Evolutionary conservation across 805 yeast genomes (phyloP).

Genomic region (Yarrowia porcina): DNA sequence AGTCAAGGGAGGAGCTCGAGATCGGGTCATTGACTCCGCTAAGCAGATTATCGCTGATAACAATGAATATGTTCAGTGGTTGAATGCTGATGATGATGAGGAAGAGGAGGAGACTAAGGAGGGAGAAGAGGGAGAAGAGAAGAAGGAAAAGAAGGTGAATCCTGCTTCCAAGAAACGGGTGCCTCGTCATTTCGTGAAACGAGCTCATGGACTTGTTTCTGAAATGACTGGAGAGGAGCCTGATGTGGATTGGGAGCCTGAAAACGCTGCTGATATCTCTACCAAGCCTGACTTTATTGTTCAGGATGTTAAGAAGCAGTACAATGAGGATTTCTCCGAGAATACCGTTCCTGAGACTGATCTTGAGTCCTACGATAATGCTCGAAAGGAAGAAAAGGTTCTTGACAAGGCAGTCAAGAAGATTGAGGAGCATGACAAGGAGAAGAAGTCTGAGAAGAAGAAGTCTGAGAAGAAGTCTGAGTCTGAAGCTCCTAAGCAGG

Average conservation of each 20-base stretch:
- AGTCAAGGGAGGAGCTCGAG: slow-evolving; percentile 67
- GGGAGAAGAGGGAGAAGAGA: slow-evolving; percentile 27
- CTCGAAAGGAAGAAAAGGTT: slow-evolving; percentile 22
- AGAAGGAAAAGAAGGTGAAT: slow-evolving; percentile 21
- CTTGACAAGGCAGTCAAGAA: slow-evolving; percentile 19
- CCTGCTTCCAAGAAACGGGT: slow-evolving; percentile 14
- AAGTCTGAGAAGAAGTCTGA: not conserved
- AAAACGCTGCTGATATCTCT: not conserved
- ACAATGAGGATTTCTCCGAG: slow-evolving; percentile 11
- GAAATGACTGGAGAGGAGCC: slow-evolving; percentile 28
- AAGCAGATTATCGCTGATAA: slow-evolving; percentile 42
- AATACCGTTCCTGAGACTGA: slow-evolving; percentile 26
- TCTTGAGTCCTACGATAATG: slow-evolving; percentile 13
- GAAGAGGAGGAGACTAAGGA: slow-evolving; percentile 5
- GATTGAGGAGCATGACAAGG: not conserved
- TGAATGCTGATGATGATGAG: slow-evolving; percentile 28
- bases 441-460: not conserved
- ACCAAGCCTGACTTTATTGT: slow-evolving; percentile 12
- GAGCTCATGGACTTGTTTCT: slow-evolving; percentile 30
- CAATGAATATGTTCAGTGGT: slow-evolving; percentile 26
- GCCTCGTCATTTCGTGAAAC: slow-evolving; percentile 27
- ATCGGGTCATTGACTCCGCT: slow-evolving; percentile 57
- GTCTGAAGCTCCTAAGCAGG: not conserved
- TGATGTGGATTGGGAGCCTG: slow-evolving; percentile 25
- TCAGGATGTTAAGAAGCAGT: slow-evolving; percentile 11